A percentile compares a stretch with the other conserved stretches of the same genome.
Evolutionary conservation across 352 stramenopile species (phyloP).

Genomic region (Phytophthora citrophthora): DNA sequence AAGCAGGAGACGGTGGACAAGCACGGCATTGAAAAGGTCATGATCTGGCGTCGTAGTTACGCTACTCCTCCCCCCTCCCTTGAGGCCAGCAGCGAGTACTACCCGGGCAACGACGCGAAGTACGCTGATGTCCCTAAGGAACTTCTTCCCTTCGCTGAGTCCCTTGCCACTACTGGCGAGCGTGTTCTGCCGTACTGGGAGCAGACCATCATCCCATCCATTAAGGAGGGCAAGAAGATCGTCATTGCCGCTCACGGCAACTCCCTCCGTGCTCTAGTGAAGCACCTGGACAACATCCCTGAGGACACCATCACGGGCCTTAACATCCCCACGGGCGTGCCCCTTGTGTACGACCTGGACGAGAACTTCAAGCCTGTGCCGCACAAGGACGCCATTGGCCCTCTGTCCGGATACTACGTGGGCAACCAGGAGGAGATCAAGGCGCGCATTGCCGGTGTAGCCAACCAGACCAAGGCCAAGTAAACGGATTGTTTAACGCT

Average conservation of each 20-base stretch:
- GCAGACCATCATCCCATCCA: slow-evolving; percentile 92
- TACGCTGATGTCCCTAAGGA: slow-evolving; percentile 92
- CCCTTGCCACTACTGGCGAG: slow-evolving; percentile 92
- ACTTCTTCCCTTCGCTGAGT: slow-evolving; percentile 94
- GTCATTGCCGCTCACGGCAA: slow-evolving; percentile 99
- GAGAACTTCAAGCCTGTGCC: slow-evolving; percentile 96
- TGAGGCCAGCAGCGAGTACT: slow-evolving; percentile 87
- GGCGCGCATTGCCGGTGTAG: slow-evolving; percentile 95
- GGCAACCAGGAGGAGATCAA: slow-evolving; percentile 98
- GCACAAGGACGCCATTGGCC: slow-evolving; percentile 92
- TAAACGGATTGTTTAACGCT: slow-evolving; percentile 18
- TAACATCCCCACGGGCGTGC: slow-evolving; percentile 97
- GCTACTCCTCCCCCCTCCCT: slow-evolving; percentile 95
- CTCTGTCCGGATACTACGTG: slow-evolving; percentile 80
- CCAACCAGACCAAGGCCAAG: slow-evolving; percentile 95
- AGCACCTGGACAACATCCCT: slow-evolving; percentile 98
- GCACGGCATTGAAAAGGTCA: slow-evolving; percentile 98
- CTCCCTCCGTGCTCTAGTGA: slow-evolving; percentile 97
- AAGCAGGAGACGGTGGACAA: slow-evolving; percentile 99
- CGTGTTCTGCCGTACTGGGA: slow-evolving; percentile 97
- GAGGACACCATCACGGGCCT: slow-evolving; percentile 97
- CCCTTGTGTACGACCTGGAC: slow-evolving; percentile 98
- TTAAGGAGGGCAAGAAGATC: slow-evolving; percentile 96
- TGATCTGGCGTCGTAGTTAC: slow-evolving; percentile 98
- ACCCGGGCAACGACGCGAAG: slow-evolving; percentile 91